Base-by-base conservation (phyloP, 73 alveolate species). In the Breviolum minutum region DNA sequence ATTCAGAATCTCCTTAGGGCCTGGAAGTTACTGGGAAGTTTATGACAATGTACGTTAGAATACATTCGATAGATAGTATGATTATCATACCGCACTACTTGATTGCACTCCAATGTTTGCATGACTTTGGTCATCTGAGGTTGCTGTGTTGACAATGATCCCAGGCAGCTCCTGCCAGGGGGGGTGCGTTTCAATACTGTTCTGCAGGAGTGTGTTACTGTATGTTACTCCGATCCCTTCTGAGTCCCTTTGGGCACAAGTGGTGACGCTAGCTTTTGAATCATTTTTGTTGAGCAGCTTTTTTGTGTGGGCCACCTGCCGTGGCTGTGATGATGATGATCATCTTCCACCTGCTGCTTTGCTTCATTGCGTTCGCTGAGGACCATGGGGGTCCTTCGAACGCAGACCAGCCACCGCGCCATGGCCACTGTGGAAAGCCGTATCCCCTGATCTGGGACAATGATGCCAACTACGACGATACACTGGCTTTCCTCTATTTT, bases 71-170 rank as follows among this genome's bases (percentile, higher is more conserved):
- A 40, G 54, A n/a, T 16, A 22, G 29, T 74, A 76, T 24, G 61
- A 20, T 14, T 0, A 76, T 9, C 30, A 29, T 14, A 19, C 12
- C 30, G 14, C 61, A 29, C 27, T 27, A 40, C 0, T 12, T 22
- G 61, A 8, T 1, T n/a, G 60, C 85, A 11, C 48, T 14, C 85
- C 48, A 19, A 12, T n/a, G 29, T 14, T 24, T 19, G 54, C 54
- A 40, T 40, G 0, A 40, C 54, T 40, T 40, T 40, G 54, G 54
- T 40, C 54, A 40, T 40, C 48, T 24, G 22, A 89, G 96, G 96
- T 89, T 9, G 96, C 96, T 20, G 96, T 89, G 14, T 20, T 89
- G 74, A 89, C 96, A 19, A 89, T 89, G 96, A 69, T 89, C 40
- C 96, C 96, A 89, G 96, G 96, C 61, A 24, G 63, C 64, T 8